Base-by-base conservation (phyloP, 2,329 filamentous ascomycete species). In the Xylaria sp. region DNA sequence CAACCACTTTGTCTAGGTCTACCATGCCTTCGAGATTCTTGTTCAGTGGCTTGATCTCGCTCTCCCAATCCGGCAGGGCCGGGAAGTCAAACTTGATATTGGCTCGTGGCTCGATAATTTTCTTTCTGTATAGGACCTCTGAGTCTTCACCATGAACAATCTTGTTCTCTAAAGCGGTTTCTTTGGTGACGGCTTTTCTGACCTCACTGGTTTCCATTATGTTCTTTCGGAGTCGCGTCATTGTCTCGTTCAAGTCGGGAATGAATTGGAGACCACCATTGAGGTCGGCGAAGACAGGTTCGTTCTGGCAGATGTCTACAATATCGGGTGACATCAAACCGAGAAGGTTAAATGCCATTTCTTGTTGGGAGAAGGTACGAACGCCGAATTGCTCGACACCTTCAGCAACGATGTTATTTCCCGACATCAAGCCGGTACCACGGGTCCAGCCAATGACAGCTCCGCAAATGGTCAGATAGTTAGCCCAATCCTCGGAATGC, bases 81-180 rank as follows among this genome's bases (percentile, higher is more conserved):
- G 96, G 97, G 87, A 99, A 99, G 76, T 97, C 92, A 75, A 95
- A 98, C 83, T 98, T 98, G 86, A 99, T 92, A 83, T 99, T 99
- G 80, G 96, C 96, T 76, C 96, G 93, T 58, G 94, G 96, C 79
- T 97, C 92, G 51, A 98, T 91, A 73, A 91, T 91, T 82, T 97
- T 94, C 85, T 95, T 97, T 87, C 96, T 95, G 87, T 98, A 98
- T 10, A 98, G 87, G 44, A 91, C 91, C 82, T 98, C 96, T 59
- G 93, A 97, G 75, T 92, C 90, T 78, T 97, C 94, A 71, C 97
- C 96, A 76, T 99, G 97, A 83, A 99, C 91, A 73, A 98, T 90
- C 86, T 97, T 97, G 86, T 98, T 97, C 85, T 99, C 97, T 66
- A 98, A 92, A 10, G 95, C 90, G 55, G 91, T 98, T 85, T 99